Evolutionary conservation across 768 basidiomycete genomes (phyloP).

Genomic region (Termitomyces sp.): DNA sequence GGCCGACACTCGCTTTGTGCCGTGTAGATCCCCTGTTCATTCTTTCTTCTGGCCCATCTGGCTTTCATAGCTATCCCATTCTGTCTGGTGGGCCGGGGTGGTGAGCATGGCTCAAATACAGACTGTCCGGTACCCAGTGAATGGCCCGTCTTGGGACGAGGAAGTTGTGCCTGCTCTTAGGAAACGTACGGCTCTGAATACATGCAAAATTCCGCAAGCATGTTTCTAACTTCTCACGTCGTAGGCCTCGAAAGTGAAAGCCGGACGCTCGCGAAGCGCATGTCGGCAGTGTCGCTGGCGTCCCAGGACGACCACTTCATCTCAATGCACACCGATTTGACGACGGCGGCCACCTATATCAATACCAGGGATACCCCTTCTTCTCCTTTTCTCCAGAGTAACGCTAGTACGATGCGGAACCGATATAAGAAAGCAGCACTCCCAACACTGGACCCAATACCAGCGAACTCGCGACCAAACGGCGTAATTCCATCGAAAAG

Average conservation of each 20-base stretch:
- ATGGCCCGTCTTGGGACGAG: slow-evolving; percentile 71
- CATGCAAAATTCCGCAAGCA: slow-evolving; percentile 4
- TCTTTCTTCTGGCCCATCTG: neutral
- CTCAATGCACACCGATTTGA: slow-evolving; percentile 15
- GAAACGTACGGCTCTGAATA: slow-evolving; percentile 53
- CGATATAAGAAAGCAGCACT: slow-evolving; percentile 13
- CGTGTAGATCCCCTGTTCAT: slow-evolving; percentile 4
- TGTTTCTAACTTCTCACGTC: slow-evolving; percentile 11
- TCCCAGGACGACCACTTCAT: slow-evolving; percentile 43
- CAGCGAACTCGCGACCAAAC: slow-evolving; percentile 25
- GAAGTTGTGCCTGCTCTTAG: slow-evolving; percentile 78
- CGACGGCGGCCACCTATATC: slow-evolving; percentile 5
- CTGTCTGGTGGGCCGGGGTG: slow-evolving; percentile 7
- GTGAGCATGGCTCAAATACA: slow-evolving; percentile 40
- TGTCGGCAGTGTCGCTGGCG: slow-evolving; percentile 69
- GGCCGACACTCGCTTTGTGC: slow-evolving; percentile 13
- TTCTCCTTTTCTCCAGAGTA: slow-evolving; percentile 23
- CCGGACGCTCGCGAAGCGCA: slow-evolving; percentile 68
- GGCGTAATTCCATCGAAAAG: slow-evolving; percentile 28
- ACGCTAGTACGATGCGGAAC: slow-evolving; percentile 15
- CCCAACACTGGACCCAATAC: slow-evolving; percentile 18
- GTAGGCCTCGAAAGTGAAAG: slow-evolving; percentile 81
- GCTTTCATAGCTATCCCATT: slow-evolving; percentile 5
- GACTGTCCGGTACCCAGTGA: slow-evolving; percentile 32
- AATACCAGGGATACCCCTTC: slow-evolving; percentile 6